Evolutionary conservation across 495 filamentous ascomycete genomes (phyloP).

Genomic region (Amorphotheca resinae): DNA sequence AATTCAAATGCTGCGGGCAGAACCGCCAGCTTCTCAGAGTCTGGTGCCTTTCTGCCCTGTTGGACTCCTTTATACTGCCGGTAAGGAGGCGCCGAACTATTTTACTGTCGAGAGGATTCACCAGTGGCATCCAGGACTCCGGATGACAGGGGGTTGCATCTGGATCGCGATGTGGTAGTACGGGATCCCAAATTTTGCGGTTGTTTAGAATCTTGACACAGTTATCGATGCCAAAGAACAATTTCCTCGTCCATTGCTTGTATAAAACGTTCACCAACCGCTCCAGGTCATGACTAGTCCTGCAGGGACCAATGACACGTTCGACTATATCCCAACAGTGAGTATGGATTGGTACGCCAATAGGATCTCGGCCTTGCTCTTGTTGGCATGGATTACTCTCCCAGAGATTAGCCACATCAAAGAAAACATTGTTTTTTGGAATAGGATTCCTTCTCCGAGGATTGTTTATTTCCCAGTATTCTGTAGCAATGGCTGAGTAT

Average conservation of each 20-base stretch:
- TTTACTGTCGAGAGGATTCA: neutral
- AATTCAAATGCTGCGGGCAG: neutral
- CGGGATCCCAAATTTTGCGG: neutral
- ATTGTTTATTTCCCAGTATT: neutral
- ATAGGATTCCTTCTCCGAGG: neutral
- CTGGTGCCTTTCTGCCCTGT: neutral
- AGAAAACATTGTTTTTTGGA: neutral
- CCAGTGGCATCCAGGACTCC: neutral
- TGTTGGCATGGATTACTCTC: neutral
- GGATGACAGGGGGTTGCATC: neutral
- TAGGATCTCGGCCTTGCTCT: neutral
- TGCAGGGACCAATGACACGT: neutral
- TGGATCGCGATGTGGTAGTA: neutral
- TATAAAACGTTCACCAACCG: neutral
- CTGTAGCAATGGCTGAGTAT: neutral
- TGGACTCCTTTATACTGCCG: neutral
- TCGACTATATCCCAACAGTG: neutral
- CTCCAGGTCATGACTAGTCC: neutral
- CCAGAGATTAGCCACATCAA: neutral
- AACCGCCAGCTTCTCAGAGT: neutral
- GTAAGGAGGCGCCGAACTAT: neutral
- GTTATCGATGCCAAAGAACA: neutral
- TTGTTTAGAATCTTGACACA: neutral
- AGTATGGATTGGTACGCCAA: neutral
- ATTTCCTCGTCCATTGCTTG: neutral